phyloP scores from a whole-genome alignment of 768 basidiomycete species.

The Termitomyces sp. region DNA sequence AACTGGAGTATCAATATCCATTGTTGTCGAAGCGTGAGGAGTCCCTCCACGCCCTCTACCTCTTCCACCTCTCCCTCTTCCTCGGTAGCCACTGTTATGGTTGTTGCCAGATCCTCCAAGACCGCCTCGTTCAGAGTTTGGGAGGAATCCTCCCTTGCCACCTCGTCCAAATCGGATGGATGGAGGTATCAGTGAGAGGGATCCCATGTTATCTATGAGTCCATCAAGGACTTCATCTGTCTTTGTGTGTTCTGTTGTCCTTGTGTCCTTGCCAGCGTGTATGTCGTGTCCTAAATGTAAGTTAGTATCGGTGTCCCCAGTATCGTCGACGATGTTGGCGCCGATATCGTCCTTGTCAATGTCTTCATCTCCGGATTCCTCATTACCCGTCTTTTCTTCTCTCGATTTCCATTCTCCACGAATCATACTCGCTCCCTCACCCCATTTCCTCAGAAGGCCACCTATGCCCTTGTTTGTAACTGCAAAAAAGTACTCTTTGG shows the following conservation, averaged over 20 bases:
- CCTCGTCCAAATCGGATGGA: slow-evolving; percentile 76
- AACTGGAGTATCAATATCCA: slow-evolving; percentile 14
- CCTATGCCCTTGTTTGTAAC: slow-evolving; percentile 91
- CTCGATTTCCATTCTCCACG: slow-evolving; percentile 66
- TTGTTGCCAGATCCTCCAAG: neutral
- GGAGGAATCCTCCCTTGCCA: slow-evolving; percentile 52
- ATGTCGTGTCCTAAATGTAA: neutral
- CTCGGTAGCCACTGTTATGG: slow-evolving; percentile 10
- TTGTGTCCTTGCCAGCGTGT: slow-evolving; percentile 11
- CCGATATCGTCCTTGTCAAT: slow-evolving; percentile 21
- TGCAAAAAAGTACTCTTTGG: slow-evolving; percentile 88
- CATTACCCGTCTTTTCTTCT: slow-evolving; percentile 22
- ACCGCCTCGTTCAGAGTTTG: slow-evolving; percentile 22
- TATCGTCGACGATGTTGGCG: slow-evolving; percentile 23
- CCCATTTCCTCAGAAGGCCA: slow-evolving; percentile 75
- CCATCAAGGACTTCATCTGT: slow-evolving; percentile 37
- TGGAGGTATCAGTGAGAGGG: slow-evolving; percentile 60
- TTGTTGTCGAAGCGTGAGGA: slow-evolving; percentile 4
- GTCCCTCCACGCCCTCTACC: slow-evolving; percentile 16
- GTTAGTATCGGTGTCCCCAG: slow-evolving; percentile 17
- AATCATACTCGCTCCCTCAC: slow-evolving; percentile 79
- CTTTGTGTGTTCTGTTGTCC: neutral
- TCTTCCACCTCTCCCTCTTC: slow-evolving; percentile 19
- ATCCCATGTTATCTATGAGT: slow-evolving; percentile 43
- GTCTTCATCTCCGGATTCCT: slow-evolving; percentile 24